Conservation (phyloP, 148 eudicot genomes). For the Polygonum maritimum region DNA sequence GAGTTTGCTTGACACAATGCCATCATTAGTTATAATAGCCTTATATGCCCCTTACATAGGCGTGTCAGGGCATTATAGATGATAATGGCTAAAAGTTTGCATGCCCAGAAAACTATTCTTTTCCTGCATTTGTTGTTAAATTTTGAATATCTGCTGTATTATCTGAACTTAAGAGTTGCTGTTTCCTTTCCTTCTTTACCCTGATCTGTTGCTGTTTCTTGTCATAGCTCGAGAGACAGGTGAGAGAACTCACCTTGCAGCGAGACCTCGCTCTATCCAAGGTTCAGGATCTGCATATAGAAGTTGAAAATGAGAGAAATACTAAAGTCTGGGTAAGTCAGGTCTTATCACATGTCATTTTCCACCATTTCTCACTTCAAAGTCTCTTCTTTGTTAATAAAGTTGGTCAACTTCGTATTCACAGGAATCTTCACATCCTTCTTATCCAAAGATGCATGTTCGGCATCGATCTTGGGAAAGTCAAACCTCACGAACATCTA, state of each 20-base stretch:
- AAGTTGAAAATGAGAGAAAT: slow-evolving; percentile 35
- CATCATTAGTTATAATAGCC: no score
- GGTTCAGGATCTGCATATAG: slow-evolving; percentile 54
- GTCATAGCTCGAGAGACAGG: slow-evolving; percentile 62
- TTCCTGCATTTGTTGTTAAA: not conserved
- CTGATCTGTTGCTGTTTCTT: slow-evolving; percentile 6
- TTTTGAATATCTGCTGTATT: not conserved
- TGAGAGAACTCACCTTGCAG: slow-evolving; percentile 60
- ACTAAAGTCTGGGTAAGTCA: slow-evolving; percentile 33
- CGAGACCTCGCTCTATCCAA: slow-evolving; percentile 68
- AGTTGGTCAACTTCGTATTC: not conserved
- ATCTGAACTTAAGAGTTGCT: not conserved
- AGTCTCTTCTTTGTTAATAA: not conserved
- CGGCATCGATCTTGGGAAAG: slow-evolving; percentile 32
- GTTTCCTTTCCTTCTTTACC: not conserved
- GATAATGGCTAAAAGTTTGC: not conserved
- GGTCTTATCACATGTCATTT: not conserved
- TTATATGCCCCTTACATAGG: no score
- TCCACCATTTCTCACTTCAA: not conserved
- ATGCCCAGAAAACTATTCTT: not conserved
- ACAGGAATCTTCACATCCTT: slow-evolving; percentile 43
- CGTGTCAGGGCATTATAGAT: no score
- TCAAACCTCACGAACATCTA: slow-evolving; percentile 25
- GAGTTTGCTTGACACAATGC: no score
- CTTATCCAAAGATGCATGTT: slow-evolving; percentile 49